A percentile compares a stretch with the other conserved stretches of the same genome.
Conservation (phyloP, 1,284 basidiomycete genomes). For the Amylostereum areolatum region DNA sequence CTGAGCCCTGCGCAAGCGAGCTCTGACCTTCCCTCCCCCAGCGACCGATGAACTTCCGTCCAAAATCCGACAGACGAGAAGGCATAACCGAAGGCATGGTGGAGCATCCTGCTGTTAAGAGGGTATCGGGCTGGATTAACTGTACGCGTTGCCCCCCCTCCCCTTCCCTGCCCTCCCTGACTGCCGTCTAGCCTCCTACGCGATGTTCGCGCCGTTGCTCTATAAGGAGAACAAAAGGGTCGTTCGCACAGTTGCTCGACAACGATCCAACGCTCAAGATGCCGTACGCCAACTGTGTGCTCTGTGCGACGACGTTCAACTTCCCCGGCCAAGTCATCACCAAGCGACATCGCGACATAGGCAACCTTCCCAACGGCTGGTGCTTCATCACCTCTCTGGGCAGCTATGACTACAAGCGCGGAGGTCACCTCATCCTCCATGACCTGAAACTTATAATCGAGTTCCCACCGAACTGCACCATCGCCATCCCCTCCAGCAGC, state of each 20-base stretch:
- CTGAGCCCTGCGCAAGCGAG: not conserved
- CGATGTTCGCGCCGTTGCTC: conserved; percentile 6
- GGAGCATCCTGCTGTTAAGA: not conserved
- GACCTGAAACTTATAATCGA: conserved; percentile 19
- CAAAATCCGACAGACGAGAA: too few species aligned
- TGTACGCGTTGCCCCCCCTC: not conserved
- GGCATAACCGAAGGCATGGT: not conserved
- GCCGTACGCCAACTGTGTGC: conserved; percentile 5
- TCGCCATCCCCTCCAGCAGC: conserved; percentile 22
- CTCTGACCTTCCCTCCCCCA: not conserved
- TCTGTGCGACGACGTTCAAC: conserved; percentile 15
- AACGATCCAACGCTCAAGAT: conserved; percentile 1
- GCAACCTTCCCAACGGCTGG: conserved; percentile 16
- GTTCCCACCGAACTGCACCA: conserved; percentile 16
- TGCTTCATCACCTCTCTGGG: conserved; percentile 20
- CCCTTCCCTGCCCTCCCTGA: not conserved
- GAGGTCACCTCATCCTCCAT: conserved; percentile 22
- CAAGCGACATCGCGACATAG: conserved; percentile 12
- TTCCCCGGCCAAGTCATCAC: conserved; percentile 12
- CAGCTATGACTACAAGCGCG: conserved; percentile 13
- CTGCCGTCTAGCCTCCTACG: conserved; percentile 1
- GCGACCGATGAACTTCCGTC: not conserved
- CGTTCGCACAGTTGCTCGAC: not conserved
- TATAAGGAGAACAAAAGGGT: conserved; percentile 5
- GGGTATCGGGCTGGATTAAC: not conserved